Conservation (phyloP, 2,329 filamentous ascomycete genomes). For the Neospermospora avenae region DNA sequence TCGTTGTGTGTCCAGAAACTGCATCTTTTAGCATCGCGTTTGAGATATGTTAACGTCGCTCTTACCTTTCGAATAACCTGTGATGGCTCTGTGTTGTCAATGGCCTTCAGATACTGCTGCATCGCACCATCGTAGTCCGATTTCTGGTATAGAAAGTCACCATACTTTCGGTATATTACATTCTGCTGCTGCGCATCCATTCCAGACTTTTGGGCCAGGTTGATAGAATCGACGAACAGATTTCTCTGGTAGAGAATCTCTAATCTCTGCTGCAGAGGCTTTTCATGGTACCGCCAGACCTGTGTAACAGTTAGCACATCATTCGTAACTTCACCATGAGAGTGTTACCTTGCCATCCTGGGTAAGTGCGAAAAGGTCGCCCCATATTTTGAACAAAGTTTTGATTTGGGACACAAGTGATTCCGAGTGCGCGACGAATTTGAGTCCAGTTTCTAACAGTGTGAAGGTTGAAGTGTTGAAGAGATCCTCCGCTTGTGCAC, state of each 20-base stretch:
- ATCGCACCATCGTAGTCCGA: slow-evolving; percentile 97
- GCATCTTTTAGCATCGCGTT: slow-evolving; percentile 31
- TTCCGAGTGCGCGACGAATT: slow-evolving; percentile 87
- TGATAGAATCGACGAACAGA: slow-evolving; percentile 87
- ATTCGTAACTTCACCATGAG: not conserved
- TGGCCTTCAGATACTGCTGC: slow-evolving; percentile 95
- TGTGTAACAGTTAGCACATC: slow-evolving; percentile 45
- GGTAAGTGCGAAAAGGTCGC: slow-evolving; percentile 83
- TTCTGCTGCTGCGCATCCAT: slow-evolving; percentile 81
- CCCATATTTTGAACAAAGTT: slow-evolving; percentile 82
- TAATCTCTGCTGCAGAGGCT: slow-evolving; percentile 82
- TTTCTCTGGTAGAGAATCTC: slow-evolving; percentile 94
- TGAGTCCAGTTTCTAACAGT: slow-evolving; percentile 84
- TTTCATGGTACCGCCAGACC: slow-evolving; percentile 88
- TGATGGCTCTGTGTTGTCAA: slow-evolving; percentile 93
- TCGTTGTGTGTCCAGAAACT: slow-evolving; percentile 94
- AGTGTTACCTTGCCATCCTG: slow-evolving; percentile 78
- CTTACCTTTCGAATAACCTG: slow-evolving; percentile 87
- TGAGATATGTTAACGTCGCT: not conserved
- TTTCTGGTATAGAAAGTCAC: slow-evolving; percentile 91
- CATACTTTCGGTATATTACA: slow-evolving; percentile 87
- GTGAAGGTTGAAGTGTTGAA: slow-evolving; percentile 88
- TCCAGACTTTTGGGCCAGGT: slow-evolving; percentile 84
- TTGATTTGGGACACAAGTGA: slow-evolving; percentile 77
- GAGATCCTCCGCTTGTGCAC: slow-evolving; percentile 68